Conservation (phyloP, 2,329 filamentous ascomycete genomes). For the Colletotrichum sojae region DNA sequence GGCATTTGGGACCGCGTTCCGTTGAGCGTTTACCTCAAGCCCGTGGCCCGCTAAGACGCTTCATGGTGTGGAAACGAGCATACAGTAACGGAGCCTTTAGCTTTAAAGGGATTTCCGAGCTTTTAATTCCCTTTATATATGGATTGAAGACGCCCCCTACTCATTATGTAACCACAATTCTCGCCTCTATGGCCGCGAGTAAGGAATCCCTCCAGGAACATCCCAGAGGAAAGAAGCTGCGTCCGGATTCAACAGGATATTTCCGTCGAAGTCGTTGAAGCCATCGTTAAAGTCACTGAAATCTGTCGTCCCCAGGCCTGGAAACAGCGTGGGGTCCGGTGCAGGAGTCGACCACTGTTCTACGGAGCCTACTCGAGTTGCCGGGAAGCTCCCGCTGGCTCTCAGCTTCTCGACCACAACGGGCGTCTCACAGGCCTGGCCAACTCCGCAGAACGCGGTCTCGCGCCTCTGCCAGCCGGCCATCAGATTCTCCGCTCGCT, state of each 20-base stretch:
- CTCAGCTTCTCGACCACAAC: slow-evolving; percentile 62
- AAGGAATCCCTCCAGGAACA: neutral
- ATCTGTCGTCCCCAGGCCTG: neutral
- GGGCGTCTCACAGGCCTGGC: slow-evolving; percentile 57
- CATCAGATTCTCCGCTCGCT: slow-evolving; percentile 63
- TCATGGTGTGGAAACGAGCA: neutral
- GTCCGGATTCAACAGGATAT: neutral
- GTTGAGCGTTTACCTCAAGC: slow-evolving; percentile 8
- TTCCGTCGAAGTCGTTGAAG: neutral
- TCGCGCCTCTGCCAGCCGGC: slow-evolving; percentile 68
- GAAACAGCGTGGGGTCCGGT: neutral
- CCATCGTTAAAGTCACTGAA: neutral
- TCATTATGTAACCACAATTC: neutral
- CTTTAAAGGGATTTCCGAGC: no score
- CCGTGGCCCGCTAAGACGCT: neutral
- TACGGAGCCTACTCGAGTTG: neutral
- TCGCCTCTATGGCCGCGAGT: neutral
- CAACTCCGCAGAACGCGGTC: slow-evolving; percentile 53
- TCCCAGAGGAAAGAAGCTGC: slow-evolving; percentile 9
- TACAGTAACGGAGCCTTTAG: neutral
- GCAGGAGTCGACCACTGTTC: neutral
- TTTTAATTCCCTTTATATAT: no score
- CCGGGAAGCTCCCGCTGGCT: slow-evolving; percentile 44
- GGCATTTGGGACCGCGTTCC: slow-evolving; percentile 12
- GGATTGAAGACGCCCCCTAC: neutral